Percentiles rank a stretch among this genome's conserved stretches.
Conservation (phyloP, 2,329 filamentous ascomycete species). For the Pyrenophora teres region DNA sequence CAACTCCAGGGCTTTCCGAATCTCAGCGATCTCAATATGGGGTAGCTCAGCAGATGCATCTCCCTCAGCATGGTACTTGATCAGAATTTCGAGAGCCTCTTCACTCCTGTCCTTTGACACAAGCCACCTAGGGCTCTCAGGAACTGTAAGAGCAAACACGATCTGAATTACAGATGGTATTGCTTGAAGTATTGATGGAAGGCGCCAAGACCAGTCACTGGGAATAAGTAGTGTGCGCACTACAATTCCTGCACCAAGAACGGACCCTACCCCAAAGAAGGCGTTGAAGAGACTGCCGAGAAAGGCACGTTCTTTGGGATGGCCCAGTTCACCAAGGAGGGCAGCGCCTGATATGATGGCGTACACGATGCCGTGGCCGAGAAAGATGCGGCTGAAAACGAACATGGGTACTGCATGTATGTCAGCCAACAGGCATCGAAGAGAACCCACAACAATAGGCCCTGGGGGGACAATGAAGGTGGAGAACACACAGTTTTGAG, state of each 20-base stretch:
- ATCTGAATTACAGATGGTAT: slow-evolving; percentile 67
- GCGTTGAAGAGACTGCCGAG: slow-evolving; percentile 72
- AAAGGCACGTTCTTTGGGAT: slow-evolving; percentile 69
- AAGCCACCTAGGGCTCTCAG: slow-evolving; percentile 70
- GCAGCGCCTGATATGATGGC: slow-evolving; percentile 68
- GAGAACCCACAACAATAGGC: background rate
- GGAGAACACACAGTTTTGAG: slow-evolving; percentile 44
- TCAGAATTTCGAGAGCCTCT: slow-evolving; percentile 65
- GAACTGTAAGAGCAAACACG: slow-evolving; percentile 63
- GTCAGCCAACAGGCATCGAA: background rate
- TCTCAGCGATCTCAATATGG: slow-evolving; percentile 69
- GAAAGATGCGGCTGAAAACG: slow-evolving; percentile 63
- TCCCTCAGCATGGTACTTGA: slow-evolving; percentile 68
- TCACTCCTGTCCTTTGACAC: slow-evolving; percentile 66
- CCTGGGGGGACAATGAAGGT: too few species aligned
- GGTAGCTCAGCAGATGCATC: slow-evolving; percentile 60
- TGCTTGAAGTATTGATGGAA: slow-evolving; percentile 67
- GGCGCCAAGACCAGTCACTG: slow-evolving; percentile 69
- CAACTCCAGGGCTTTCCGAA: slow-evolving; percentile 64
- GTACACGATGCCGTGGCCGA: slow-evolving; percentile 70
- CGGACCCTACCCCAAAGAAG: slow-evolving; percentile 64
- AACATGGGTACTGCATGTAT: slow-evolving; percentile 54
- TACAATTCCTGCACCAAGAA: slow-evolving; percentile 64
- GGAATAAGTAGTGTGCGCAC: slow-evolving; percentile 65
- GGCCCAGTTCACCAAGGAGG: slow-evolving; percentile 68